Conservation (phyloP, 305 asterid species). For the Petunia hybrid region DNA sequence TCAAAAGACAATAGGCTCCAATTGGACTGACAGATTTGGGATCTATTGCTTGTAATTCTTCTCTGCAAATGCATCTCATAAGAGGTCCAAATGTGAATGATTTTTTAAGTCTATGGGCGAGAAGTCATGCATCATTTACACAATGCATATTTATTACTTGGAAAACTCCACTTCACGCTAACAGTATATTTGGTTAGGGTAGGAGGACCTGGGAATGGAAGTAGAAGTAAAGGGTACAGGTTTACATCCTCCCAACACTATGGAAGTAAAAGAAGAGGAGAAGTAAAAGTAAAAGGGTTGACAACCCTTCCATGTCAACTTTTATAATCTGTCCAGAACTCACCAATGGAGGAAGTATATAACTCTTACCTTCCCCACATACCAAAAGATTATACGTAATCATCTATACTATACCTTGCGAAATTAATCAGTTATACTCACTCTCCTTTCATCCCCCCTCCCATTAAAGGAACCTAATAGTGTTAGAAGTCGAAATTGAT, state of each 20-base stretch:
- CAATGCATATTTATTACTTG: conserved; percentile 8
- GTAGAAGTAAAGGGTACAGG: background rate
- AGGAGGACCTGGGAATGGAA: conserved; percentile 4
- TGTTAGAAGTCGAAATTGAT: background rate
- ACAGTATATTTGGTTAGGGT: background rate
- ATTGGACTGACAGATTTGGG: background rate
- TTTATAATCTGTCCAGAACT: conserved; percentile 1
- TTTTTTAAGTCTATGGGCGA: background rate
- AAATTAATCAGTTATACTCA: background rate
- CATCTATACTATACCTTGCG: background rate
- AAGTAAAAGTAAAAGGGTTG: background rate
- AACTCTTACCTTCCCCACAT: background rate
- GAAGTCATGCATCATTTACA: conserved; percentile 13
- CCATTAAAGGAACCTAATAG: background rate
- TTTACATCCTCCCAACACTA: background rate
- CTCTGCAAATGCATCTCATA: background rate
- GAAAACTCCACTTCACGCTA: background rate
- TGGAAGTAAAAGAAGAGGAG: background rate
- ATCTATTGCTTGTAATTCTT: conserved; percentile 14
- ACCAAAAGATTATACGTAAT: background rate
- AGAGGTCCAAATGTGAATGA: conserved; percentile 8
- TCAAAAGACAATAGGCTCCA: background rate
- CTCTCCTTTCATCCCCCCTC: background rate
- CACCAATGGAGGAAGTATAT: background rate
- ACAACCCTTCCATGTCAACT: background rate